Conservation (phyloP, 2,329 filamentous ascomycete species). For the Colletotrichum sp. region DNA sequence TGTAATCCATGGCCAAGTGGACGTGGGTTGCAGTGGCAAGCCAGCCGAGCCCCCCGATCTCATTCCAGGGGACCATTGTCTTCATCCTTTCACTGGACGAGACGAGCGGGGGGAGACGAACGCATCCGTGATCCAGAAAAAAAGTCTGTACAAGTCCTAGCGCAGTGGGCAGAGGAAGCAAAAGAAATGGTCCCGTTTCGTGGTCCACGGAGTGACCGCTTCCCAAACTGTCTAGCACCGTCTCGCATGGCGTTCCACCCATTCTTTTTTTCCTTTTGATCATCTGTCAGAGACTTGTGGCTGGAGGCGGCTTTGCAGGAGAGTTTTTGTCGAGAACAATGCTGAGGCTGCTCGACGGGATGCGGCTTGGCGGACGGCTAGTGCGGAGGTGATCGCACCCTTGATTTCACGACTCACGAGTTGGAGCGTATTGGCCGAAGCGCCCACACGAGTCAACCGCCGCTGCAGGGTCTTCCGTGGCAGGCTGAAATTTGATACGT, state of each 20-base stretch:
- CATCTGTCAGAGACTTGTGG: constrained; percentile 2
- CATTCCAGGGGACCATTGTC: neutral
- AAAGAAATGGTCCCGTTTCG: constrained; percentile 3
- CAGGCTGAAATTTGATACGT: neutral
- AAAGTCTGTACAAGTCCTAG: constrained; percentile 8
- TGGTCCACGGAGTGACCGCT: neutral
- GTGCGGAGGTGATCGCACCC: constrained; percentile 1
- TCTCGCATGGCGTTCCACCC: neutral
- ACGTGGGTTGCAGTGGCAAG: constrained; percentile 14
- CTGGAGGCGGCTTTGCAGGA: neutral
- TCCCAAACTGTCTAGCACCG: neutral
- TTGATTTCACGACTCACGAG: constrained; percentile 8
- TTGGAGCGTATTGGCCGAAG: neutral
- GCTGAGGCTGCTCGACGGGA: neutral
- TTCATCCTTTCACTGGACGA: constrained; percentile 3
- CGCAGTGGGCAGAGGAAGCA: neutral
- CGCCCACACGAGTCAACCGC: constrained; percentile 4
- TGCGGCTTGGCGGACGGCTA: constrained; percentile 9
- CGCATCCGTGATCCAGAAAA: constrained; percentile 12
- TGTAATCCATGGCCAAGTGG: neutral
- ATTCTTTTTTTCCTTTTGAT: neutral
- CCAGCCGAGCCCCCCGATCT: constrained; percentile 15
- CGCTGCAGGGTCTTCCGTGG: constrained; percentile 11
- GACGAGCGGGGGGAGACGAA: constrained; percentile 16
- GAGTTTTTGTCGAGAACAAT: constrained; percentile 1